These are phyloP conservation scores for Leccinum pellstonianum DNA, from an alignment of 768 basidiomycete genomes.

Conservation along the genomic window DNA sequence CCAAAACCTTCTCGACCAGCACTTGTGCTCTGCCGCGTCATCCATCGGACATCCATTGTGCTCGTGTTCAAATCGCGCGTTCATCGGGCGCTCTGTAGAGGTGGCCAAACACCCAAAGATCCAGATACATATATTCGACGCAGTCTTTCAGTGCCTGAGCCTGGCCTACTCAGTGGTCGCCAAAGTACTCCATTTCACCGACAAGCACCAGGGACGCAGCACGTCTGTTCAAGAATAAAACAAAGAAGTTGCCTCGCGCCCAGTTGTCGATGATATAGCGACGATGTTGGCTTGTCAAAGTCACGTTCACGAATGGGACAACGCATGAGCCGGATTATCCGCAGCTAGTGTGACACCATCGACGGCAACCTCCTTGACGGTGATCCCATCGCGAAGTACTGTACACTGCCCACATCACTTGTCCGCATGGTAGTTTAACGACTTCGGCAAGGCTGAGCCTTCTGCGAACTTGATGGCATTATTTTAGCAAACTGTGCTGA, in stretches of 20 bases:
- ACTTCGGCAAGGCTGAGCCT: background rate
- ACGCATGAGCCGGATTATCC: background rate
- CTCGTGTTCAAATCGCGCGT: no score
- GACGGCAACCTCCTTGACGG: background rate
- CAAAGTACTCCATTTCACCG: background rate
- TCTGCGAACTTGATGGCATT: no score
- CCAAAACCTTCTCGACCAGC: no score
- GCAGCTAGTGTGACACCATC: background rate
- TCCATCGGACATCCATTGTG: no score
- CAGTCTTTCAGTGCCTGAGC: no score
- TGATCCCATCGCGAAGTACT: background rate
- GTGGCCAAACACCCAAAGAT: background rate
- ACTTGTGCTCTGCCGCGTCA: no score
- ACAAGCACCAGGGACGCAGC: background rate
- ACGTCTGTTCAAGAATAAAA: background rate
- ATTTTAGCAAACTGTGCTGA: background rate
- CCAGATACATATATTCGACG: no score
- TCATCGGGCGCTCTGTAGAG: background rate
- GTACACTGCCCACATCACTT: background rate
- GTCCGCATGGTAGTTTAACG: background rate
- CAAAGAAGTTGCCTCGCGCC: background rate
- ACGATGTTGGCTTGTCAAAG: background rate
- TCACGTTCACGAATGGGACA: background rate
- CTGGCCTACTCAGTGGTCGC: no score
- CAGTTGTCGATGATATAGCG: background rate